Base-by-base conservation (phyloP, 257 asterid species). In the Coffea canephora region DNA sequence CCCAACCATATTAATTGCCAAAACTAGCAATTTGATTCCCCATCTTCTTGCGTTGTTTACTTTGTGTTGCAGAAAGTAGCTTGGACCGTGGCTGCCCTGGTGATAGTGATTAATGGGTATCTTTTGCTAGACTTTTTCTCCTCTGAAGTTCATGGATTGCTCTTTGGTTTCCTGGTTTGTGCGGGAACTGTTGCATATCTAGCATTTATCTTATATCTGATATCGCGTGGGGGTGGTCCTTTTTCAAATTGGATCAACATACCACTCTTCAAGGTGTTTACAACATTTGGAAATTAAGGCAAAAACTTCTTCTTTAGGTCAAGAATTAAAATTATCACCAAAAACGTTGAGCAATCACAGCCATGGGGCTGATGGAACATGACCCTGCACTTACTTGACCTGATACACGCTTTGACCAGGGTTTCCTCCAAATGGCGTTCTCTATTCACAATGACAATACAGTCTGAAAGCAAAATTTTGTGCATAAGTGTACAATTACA, bases 81-180 rank as follows among this genome's bases (percentile, higher is more conserved):
- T 8, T 95, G 99, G 99, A 90, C 92, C 1, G 95, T 95, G 89
- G 98, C 97, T 62, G 90, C 85, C 25, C 87, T 95, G 73, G 98
- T 95, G 91, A 95, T 95, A 67, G 94, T 90, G 81, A 95, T 94
- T 36, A 94, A 92, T 45, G 97, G 99, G 52, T 93, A 95, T 89
- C 95, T 95, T 79, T 84, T 95, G 89, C 88, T 95, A 76, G 88
- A 93, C 84, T 95, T 95, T 80, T 89, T 93, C 86, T 54, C 90
- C 77, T 86, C 93, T 1, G 99, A 95, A 85, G 97, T 92, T 57
- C 69, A 82, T 3, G 98, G 98, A 27, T 41, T 82, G 73, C 83
- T 91, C 81, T 72, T 92, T 19, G 96, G 91, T 80, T 84, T 84
- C 74, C 72, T 91, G 4, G 89, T 94, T 77, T 84, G 90, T 71